A percentile compares a stretch with the other conserved stretches of the same genome.
phyloP scores from a whole-genome alignment of 371 early-diverging fungal species.

The Scutellospora calospora region DNA sequence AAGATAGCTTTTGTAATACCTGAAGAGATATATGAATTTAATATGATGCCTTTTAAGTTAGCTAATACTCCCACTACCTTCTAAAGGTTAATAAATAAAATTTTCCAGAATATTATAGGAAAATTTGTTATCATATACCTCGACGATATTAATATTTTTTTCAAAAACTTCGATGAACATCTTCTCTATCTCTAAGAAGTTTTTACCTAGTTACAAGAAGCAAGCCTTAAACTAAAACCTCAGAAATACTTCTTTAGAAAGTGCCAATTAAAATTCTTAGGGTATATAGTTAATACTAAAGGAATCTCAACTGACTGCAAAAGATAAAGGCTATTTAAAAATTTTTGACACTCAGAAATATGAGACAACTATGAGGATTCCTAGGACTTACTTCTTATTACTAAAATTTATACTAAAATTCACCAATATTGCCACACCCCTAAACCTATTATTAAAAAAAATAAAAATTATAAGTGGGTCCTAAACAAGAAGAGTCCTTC shows the following conservation, averaged over 20 bases:
- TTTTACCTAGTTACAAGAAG: background rate
- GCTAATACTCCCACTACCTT: background rate
- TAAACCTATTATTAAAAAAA: conserved; percentile 54
- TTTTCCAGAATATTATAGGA: conserved; percentile 47
- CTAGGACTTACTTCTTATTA: conserved; percentile 55
- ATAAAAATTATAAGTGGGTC: conserved; percentile 47
- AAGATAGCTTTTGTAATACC: too few relatives aligned
- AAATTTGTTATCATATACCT: conserved; percentile 16
- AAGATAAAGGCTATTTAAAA: background rate
- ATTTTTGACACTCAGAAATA: background rate
- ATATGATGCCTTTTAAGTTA: too few relatives aligned
- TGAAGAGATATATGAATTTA: too few relatives aligned
- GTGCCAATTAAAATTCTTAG: background rate
- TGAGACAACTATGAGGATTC: conserved; percentile 52
- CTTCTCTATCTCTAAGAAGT: conserved; percentile 24
- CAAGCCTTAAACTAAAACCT: background rate
- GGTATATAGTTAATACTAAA: background rate
- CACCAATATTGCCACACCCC: conserved; percentile 53
- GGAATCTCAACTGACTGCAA: background rate
- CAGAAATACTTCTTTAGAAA: conserved; percentile 4
- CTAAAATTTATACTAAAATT: conserved; percentile 52
- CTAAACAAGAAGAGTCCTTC: conserved; percentile 46
- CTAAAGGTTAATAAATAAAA: conserved; percentile 50
- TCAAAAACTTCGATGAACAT: conserved; percentile 1
- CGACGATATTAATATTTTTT: background rate